phyloP scores from a whole-genome alignment of 352 stramenopile genomes.

The Phytophthora colocasiae region DNA sequence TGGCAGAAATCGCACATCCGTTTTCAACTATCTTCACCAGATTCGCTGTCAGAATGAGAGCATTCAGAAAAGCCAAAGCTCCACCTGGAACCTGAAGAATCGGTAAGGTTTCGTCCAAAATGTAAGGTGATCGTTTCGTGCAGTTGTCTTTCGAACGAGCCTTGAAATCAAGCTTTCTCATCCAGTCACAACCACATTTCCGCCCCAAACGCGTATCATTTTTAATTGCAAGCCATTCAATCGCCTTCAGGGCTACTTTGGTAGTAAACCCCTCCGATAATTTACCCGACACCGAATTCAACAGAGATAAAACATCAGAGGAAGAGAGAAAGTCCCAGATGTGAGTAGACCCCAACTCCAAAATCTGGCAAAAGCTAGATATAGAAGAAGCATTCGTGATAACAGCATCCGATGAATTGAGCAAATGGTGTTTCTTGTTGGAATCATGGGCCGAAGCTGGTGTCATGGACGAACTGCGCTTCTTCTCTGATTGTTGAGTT shows the following conservation, averaged over 20 bases:
- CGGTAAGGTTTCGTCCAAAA: neutral
- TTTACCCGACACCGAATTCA: neutral
- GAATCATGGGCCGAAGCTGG: too few species aligned
- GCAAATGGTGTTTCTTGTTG: too few species aligned
- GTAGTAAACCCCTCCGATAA: neutral
- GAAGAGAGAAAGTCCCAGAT: too few species aligned
- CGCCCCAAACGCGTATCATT: neutral
- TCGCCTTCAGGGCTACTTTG: neutral
- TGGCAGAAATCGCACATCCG: neutral
- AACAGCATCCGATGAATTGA: too few species aligned
- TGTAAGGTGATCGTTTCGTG: neutral
- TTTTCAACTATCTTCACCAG: neutral
- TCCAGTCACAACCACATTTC: neutral
- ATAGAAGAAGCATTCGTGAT: too few species aligned
- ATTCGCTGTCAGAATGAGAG: conserved; percentile 2
- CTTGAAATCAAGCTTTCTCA: neutral
- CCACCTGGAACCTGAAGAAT: neutral
- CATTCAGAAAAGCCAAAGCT: neutral
- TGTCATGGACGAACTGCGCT: too few species aligned
- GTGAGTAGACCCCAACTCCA: too few species aligned
- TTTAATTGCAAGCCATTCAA: neutral
- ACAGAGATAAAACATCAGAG: too few species aligned
- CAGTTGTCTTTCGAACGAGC: neutral
- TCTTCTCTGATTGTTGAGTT: too few species aligned
- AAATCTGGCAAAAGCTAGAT: too few species aligned